Conservation (phyloP, 805 yeast genomes). For the Candida andamanensis region DNA sequence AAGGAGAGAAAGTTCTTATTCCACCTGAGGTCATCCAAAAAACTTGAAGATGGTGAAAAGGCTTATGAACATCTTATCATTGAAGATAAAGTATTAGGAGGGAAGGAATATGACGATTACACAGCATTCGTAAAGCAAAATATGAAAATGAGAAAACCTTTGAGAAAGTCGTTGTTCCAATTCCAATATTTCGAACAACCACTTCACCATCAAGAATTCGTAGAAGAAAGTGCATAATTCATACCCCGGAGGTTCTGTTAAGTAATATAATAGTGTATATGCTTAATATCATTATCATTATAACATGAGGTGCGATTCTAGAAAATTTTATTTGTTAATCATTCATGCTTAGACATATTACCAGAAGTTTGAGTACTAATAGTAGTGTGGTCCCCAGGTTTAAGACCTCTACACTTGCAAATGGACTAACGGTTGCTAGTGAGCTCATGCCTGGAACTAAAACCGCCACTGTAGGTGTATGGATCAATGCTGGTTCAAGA, state of each 20-base stretch:
- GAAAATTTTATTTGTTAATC: too few species aligned
- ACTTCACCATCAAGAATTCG: slow-evolving; percentile 10
- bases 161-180: slow-evolving; percentile 14
- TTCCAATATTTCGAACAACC: slow-evolving; percentile 15
- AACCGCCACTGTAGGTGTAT: slow-evolving; percentile 96
- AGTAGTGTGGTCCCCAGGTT: slow-evolving; percentile 16
- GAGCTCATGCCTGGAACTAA: slow-evolving; percentile 81
- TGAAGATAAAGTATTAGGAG: slow-evolving; percentile 6
- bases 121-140: slow-evolving; percentile 10
- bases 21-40: background rate
- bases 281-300: too few species aligned
- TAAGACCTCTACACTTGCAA: slow-evolving; percentile 69
- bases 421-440: slow-evolving; percentile 92
- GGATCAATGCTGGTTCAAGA: slow-evolving; percentile 98
- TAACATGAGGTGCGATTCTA: too few species aligned
- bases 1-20: slow-evolving; percentile 16
- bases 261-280: too few species aligned
- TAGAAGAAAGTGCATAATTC: too few species aligned
- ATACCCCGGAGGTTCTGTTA: too few species aligned
- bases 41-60: background rate
- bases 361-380: slow-evolving; percentile 5
- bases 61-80: background rate
- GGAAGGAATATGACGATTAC: slow-evolving; percentile 7
- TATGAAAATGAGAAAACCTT: slow-evolving; percentile 13
- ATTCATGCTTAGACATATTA: slow-evolving; percentile 3